Base-by-base conservation (phyloP, 306 rosid species). In the Cucurbita ficifolia region DNA sequence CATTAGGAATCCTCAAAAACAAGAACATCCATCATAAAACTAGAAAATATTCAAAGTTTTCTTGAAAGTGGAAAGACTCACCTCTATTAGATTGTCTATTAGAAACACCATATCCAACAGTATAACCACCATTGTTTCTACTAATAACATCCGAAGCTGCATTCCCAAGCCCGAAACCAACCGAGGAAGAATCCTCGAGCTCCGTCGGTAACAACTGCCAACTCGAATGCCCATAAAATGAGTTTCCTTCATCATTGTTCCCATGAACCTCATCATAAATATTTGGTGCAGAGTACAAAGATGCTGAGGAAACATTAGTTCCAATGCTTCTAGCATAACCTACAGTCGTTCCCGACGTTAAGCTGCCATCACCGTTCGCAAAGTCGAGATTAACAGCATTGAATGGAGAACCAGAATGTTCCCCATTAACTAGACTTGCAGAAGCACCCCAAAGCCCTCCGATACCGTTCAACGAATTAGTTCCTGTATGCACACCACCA, bases 51-150 rank as follows among this genome's bases (percentile, higher is more conserved):
- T 8, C 8, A 7, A 53, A 33, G 1, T 50, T 71, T 52, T 71
- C 11, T 16, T 11, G 1, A 3, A 83, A 70, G 52, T 59, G 5
- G 39, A 70, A 49, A 18, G 14, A 70, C 54, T 24, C 82, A 92
- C 97, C 97, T 84, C 90, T 80, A 79, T 86, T 85, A 74, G 97
- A 56, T 75, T 92, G 92, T 82, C 92, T 81, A 79, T 78, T 84
- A 77, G 87, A 76, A 81, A 86, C 89, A 80, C 88, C 74, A 8
- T 70, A 70, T 13, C 74, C 74, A 14, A 70, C 74, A 16, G 74
- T 77, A 75, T 85, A 89, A 76, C 88, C 88, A 69, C 83, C 84
- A 70, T 94, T 85, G 60, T 82, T 78, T 84, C 83, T 85, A 79
- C 85, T 82, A 76, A 86, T 83, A 43, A 81, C 91, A 80, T 88